phyloP scores from a whole-genome alignment of 192 early-diverging fungal species.

The Dimargaris cristalligena region DNA sequence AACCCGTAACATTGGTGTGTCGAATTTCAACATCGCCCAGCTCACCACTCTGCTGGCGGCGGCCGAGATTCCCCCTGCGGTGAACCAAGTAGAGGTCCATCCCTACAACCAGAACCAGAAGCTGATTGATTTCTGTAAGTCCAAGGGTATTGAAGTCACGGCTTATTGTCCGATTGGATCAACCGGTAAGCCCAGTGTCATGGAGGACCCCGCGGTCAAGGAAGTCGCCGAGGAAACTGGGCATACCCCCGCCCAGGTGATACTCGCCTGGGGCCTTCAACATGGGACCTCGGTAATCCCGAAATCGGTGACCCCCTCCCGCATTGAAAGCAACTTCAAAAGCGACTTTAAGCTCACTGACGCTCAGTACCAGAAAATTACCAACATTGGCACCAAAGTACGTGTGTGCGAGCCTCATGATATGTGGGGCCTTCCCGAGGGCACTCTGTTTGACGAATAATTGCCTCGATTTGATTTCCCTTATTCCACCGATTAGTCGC shows the following conservation, averaged over 20 bases:
- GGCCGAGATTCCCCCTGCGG: constrained; percentile 43
- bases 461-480: too few relatives aligned
- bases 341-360: constrained; percentile 29
- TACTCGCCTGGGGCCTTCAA: constrained; percentile 47
- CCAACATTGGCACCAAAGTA: constrained; percentile 21
- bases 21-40: constrained; percentile 39
- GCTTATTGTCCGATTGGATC: constrained; percentile 61
- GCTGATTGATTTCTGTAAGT: constrained; percentile 39
- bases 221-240: constrained; percentile 33
- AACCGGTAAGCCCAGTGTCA: constrained; percentile 27
- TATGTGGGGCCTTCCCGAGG: too few relatives aligned
- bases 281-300: constrained; percentile 48
- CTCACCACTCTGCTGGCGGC: constrained; percentile 39
- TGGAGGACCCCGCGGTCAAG: constrained; percentile 27
- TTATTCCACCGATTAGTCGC: too few relatives aligned
- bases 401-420: constrained; percentile 35
- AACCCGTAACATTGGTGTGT: constrained; percentile 44
- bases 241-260: constrained; percentile 39
- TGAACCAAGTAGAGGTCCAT: constrained; percentile 59
- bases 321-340: constrained; percentile 39
- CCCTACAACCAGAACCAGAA: constrained; percentile 50
- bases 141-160: constrained; percentile 40
- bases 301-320: constrained; percentile 34
- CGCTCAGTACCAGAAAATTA: constrained; percentile 31
- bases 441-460: too few relatives aligned